A percentile compares a stretch with the other conserved stretches of the same genome.
These are phyloP conservation scores for Trichosporon inkin DNA, from an alignment of 1,284 basidiomycete species.

Conservation along the genomic window DNA sequence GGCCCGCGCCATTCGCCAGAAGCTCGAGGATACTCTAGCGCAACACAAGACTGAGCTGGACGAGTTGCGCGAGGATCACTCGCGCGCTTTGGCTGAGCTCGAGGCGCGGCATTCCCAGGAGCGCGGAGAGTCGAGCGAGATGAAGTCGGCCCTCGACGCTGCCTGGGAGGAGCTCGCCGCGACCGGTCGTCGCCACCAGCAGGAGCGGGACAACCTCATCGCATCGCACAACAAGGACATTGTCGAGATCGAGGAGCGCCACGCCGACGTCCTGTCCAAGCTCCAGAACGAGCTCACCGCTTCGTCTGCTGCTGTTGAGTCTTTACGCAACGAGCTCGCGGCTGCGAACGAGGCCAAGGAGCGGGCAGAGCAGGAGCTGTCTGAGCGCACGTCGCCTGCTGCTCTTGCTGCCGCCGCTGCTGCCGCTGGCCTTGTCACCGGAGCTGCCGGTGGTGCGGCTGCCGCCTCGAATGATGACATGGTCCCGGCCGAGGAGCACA, in stretches of 20 bases:
- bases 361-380: slow-evolving; percentile 22
- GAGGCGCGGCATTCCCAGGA: slow-evolving; percentile 18
- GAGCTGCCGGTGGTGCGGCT: not conserved
- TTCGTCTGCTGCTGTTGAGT: slow-evolving; percentile 15
- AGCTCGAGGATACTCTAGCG: slow-evolving; percentile 16
- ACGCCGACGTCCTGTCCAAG: slow-evolving; percentile 19
- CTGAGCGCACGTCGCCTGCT: not conserved
- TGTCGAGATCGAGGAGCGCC: slow-evolving; percentile 23
- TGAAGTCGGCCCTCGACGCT: slow-evolving; percentile 22
- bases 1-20: slow-evolving; percentile 12
- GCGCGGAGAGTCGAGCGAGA: slow-evolving; percentile 12
- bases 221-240: slow-evolving; percentile 24
- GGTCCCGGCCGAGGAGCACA: slow-evolving; percentile 24
- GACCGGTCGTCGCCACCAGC: slow-evolving; percentile 18
- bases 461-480: slow-evolving; percentile 14
- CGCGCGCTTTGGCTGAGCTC: slow-evolving; percentile 21
- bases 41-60: slow-evolving; percentile 21
- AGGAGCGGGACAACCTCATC: slow-evolving; percentile 28
- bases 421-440: not conserved
- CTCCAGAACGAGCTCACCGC: slow-evolving; percentile 22
- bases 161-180: slow-evolving; percentile 24
- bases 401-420: not conserved
- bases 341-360: slow-evolving; percentile 19
- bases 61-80: slow-evolving; percentile 23
- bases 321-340: slow-evolving; percentile 15